These are phyloP conservation scores for Starmera quercuum DNA, from an alignment of 805 yeast species.

Conservation along the genomic window DNA sequence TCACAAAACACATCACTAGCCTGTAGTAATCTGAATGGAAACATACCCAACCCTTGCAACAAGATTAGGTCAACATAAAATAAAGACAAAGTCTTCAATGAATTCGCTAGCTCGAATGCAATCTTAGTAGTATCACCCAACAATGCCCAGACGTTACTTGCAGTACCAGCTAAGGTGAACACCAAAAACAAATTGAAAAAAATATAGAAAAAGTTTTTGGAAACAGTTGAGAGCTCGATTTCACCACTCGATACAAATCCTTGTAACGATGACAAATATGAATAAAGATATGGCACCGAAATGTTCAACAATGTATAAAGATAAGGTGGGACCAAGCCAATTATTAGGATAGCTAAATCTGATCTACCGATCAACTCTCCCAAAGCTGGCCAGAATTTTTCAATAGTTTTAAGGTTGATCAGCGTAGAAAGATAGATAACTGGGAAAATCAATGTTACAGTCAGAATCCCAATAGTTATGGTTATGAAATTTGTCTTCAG, in stretches of 20 bases:
- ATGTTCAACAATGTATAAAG: slow-evolving; percentile 80
- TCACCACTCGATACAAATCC: slow-evolving; percentile 91
- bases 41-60: slow-evolving; percentile 79
- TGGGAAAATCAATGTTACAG: slow-evolving; percentile 73
- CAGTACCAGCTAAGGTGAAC: slow-evolving; percentile 91
- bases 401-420: slow-evolving; percentile 69
- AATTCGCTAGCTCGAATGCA: slow-evolving; percentile 80
- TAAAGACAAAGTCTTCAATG: slow-evolving; percentile 69
- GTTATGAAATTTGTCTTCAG: slow-evolving; percentile 38
- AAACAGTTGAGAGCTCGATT: slow-evolving; percentile 83
- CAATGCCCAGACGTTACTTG: slow-evolving; percentile 69
- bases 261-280: slow-evolving; percentile 72
- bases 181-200: slow-evolving; percentile 90
- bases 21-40: slow-evolving; percentile 77
- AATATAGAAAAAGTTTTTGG: slow-evolving; percentile 90
- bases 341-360: slow-evolving; percentile 67
- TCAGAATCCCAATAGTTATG: slow-evolving; percentile 36
- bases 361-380: slow-evolving; percentile 60
- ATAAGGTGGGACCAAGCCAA: slow-evolving; percentile 88
- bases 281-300: slow-evolving; percentile 77
- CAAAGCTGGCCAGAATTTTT: slow-evolving; percentile 76
- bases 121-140: slow-evolving; percentile 85
- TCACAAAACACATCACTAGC: slow-evolving; percentile 71
- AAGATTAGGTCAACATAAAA: slow-evolving; percentile 86
- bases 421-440: slow-evolving; percentile 80